Conservation (phyloP, 139 green algal species). For the Zygnema circumcarinatum region DNA sequence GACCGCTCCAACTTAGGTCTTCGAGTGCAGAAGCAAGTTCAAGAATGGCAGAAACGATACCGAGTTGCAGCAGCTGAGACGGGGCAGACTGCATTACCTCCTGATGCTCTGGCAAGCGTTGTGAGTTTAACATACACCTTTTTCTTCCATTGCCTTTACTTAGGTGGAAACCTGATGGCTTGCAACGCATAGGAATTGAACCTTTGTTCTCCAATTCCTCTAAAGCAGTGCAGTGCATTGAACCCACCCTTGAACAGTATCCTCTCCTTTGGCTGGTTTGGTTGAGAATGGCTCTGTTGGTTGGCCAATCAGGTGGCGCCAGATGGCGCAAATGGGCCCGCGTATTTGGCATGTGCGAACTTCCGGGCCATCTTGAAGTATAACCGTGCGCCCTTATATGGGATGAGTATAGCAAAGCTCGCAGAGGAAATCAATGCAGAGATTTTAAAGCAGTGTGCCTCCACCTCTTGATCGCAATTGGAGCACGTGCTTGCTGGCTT, state of each 20-base stretch:
- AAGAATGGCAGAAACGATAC: neutral
- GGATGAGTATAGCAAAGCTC: constrained; percentile 32
- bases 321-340: constrained; percentile 25
- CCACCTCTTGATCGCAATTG: neutral
- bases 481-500: neutral
- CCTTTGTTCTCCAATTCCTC: too few relatives aligned
- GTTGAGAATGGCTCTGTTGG: too few relatives aligned
- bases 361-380: constrained; percentile 55
- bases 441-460: neutral
- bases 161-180: too few relatives aligned
- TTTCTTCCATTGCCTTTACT: too few relatives aligned
- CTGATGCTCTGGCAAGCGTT: constrained; percentile 1
- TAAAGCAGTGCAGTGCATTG: too few relatives aligned
- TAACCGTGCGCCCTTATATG: constrained; percentile 51
- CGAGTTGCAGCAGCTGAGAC: neutral
- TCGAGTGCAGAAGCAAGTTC: neutral
- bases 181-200: too few relatives aligned
- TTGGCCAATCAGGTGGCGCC: constrained; percentile 34
- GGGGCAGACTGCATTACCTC: neutral
- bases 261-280: too few relatives aligned
- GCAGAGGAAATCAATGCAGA: neutral
- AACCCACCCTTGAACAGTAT: too few relatives aligned
- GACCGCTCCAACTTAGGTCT: neutral
- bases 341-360: constrained; percentile 44
- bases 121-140: too few relatives aligned